Conservation (phyloP, 1,139 yeast species). For the Lodderomyces theae region DNA sequence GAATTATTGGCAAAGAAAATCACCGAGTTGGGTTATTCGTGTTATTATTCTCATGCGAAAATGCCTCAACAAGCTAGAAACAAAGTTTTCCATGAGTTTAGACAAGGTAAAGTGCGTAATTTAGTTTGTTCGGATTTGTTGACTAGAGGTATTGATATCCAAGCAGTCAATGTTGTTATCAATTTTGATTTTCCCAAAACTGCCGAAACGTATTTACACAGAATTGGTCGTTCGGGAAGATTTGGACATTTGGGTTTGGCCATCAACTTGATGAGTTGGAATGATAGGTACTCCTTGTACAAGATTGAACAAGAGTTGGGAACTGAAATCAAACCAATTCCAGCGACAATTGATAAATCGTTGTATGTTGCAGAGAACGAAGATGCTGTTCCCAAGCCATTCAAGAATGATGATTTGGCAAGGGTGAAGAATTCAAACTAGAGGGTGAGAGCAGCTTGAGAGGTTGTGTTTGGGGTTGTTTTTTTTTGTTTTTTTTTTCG, state of each 20-base stretch:
- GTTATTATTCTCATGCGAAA: slow-evolving; percentile 95
- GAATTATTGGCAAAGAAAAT: slow-evolving; percentile 93
- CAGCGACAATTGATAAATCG: slow-evolving; percentile 81
- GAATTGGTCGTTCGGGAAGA: slow-evolving; percentile 99
- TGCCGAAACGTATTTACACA: slow-evolving; percentile 95
- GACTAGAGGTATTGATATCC: slow-evolving; percentile 98
- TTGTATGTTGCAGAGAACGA: slow-evolving; percentile 85
- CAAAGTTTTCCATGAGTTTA: slow-evolving; percentile 96
- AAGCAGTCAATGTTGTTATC: slow-evolving; percentile 96
- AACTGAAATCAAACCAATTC: slow-evolving; percentile 95
- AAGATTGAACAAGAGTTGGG: slow-evolving; percentile 97
- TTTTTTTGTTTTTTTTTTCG: background rate
- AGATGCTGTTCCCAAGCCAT: slow-evolving; percentile 80
- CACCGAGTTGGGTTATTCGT: slow-evolving; percentile 93
- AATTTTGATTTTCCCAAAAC: slow-evolving; percentile 98
- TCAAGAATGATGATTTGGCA: slow-evolving; percentile 69
- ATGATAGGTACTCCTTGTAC: slow-evolving; percentile 89
- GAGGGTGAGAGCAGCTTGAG: background rate
- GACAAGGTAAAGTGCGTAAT: slow-evolving; percentile 97
- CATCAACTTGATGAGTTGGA: slow-evolving; percentile 94
- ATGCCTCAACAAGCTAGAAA: slow-evolving; percentile 98
- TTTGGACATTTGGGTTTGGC: slow-evolving; percentile 98
- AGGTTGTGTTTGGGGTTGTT: background rate
- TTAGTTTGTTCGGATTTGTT: slow-evolving; percentile 94
- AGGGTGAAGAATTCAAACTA: slow-evolving; percentile 1